phyloP scores from a whole-genome alignment of 768 basidiomycete genomes.

The Russula compacta region DNA sequence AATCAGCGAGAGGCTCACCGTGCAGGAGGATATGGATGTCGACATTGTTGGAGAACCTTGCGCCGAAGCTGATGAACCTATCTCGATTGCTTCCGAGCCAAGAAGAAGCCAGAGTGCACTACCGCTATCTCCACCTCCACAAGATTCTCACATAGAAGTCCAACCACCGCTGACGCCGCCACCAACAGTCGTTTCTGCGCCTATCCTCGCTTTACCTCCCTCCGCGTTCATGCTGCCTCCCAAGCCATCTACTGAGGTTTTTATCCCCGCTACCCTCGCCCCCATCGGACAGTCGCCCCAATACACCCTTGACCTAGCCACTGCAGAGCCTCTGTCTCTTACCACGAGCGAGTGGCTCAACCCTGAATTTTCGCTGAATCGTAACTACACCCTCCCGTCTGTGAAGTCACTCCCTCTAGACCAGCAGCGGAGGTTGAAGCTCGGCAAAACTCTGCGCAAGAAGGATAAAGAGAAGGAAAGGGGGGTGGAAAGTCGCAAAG shows the following conservation, averaged over 20 bases:
- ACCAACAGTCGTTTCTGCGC: neutral
- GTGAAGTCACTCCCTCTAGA: slow-evolving; percentile 47
- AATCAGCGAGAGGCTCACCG: neutral
- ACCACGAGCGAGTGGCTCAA: slow-evolving; percentile 21
- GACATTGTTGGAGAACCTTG: neutral
- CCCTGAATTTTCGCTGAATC: slow-evolving; percentile 29
- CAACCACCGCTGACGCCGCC: neutral
- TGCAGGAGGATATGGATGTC: slow-evolving; percentile 4
- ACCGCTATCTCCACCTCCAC: neutral
- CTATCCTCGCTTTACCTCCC: slow-evolving; percentile 9
- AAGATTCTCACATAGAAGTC: neutral
- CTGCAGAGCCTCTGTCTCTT: neutral
- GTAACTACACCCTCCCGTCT: slow-evolving; percentile 46
- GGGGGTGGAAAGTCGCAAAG: slow-evolving; percentile 27
- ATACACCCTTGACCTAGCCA: slow-evolving; percentile 1
- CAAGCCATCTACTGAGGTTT: slow-evolving; percentile 2
- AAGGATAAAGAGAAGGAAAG: slow-evolving; percentile 42
- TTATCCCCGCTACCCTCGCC: slow-evolving; percentile 4
- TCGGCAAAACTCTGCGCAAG: slow-evolving; percentile 39
- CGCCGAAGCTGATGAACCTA: neutral
- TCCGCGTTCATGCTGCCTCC: slow-evolving; percentile 16
- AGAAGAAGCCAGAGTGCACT: neutral
- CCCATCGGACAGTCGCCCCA: slow-evolving; percentile 11
- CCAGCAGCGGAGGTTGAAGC: slow-evolving; percentile 41
- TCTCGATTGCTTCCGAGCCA: neutral